A percentile compares a stretch with the other conserved stretches of the same genome.
Conservation (phyloP, 805 yeast species). For the Saturnispora ahearnii region DNA sequence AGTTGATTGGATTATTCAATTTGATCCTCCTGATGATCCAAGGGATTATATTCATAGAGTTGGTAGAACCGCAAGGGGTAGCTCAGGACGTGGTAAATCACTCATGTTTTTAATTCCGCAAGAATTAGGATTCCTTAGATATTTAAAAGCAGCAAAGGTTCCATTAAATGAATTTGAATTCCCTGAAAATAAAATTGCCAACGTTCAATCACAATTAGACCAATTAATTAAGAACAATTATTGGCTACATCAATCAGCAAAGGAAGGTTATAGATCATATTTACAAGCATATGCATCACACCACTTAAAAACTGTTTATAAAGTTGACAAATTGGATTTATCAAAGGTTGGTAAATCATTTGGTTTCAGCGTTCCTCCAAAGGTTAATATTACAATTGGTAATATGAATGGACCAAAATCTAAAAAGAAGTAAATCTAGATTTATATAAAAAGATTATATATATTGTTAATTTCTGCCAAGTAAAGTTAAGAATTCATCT, state of each 20-base stretch:
- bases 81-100: conserved; percentile 82
- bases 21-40: conserved; percentile 99
- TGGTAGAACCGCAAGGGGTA: conserved; percentile 97
- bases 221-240: conserved; percentile 86
- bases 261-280: conserved; percentile 95
- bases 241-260: conserved; percentile 91
- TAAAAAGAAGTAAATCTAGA: conserved; percentile 1
- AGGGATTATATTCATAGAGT: conserved; percentile 98
- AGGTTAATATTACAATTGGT: conserved; percentile 92
- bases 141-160: conserved; percentile 92
- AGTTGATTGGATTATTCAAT: conserved; percentile 98
- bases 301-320: conserved; percentile 91
- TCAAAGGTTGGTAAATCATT: conserved; percentile 92
- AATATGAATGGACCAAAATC: conserved; percentile 20
- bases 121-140: conserved; percentile 90
- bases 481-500: conserved; percentile 83
- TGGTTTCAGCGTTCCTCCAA: conserved; percentile 93
- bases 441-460: neutral
- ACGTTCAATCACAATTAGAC: conserved; percentile 88
- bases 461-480: conserved; percentile 44
- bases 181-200: conserved; percentile 89
- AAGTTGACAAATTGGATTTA: conserved; percentile 88
- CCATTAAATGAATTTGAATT: conserved; percentile 97
- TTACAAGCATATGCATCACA: conserved; percentile 97
- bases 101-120: conserved; percentile 91